Base-by-base conservation (phyloP, 2,329 filamentous ascomycete genomes). In the Colletotrichum aenigma region DNA sequence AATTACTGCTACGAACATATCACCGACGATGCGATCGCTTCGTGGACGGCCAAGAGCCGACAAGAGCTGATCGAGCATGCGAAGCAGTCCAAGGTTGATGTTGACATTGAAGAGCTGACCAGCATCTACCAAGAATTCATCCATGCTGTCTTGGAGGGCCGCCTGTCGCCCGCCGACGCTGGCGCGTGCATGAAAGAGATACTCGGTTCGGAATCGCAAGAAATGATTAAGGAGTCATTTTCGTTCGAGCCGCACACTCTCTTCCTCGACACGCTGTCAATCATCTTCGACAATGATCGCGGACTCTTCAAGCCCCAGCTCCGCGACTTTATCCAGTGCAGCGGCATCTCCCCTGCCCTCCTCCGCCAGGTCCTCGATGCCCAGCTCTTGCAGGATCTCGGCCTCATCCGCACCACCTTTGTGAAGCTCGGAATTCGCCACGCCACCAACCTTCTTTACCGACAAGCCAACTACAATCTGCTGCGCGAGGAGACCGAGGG, bases 381-480 rank as follows among this genome's bases (percentile, higher is more conserved):
- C 7, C 89, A 92, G 21, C 86, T 97, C 10, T 87, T 98, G 13
- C 91, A 94, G 80, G 90, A 93, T 32, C 87, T 98, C 16, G 94
- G 94, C 12, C 88, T 99, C 58, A 95, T 98, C 65, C 92, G 96
- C 66, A 92, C 94, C n/a, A 96, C 93, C 7, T 99, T 98, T 83
- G 89, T 91, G 73, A 93, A 93, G 78, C 92, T 97, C 82, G 94
- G 94, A 18, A 96, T 98, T 78, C 93, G 96, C 71, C 96, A 97
- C 81, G 94, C 96, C 65, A 99, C 97, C 9, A 98, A 98, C 80
- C 89, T 97, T 6, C 90, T 99, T 1, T 99, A 99, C 84, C 94
- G 96, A 76, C 97, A 98, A 85, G 95, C 96, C 16, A 98, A 98
- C 84, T 98, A 98, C 88, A 99, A 99, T 81, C 87, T 99, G 9